phyloP scores from a whole-genome alignment of 148 eudicot genomes.

The Rhododendron williamsianum region DNA sequence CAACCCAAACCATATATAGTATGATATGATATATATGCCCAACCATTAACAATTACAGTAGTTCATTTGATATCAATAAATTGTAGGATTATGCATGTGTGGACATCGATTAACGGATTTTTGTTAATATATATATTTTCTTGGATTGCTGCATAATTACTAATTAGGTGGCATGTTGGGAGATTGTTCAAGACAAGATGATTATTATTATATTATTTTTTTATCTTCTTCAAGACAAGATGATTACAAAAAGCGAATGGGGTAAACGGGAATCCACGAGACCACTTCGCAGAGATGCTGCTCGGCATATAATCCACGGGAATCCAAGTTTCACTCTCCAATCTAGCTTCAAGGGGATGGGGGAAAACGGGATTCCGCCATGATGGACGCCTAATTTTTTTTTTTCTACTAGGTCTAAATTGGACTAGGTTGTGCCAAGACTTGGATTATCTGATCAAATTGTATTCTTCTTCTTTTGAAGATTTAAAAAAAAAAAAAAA shows the following conservation, averaged over 20 bases:
- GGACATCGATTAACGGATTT: neutral
- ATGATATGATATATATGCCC: neutral
- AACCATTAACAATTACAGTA: neutral
- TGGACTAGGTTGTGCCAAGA: too few species aligned
- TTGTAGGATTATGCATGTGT: neutral
- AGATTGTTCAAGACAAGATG: neutral
- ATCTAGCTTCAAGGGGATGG: neutral
- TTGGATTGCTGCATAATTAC: neutral
- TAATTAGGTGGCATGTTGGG: neutral
- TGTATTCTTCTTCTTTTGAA: too few species aligned
- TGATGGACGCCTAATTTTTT: neutral
- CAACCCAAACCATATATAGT: neutral
- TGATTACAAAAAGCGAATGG: neutral
- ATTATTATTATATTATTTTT: neutral
- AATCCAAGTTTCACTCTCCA: neutral
- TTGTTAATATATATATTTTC: too few species aligned
- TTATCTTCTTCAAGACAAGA: neutral
- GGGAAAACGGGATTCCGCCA: neutral
- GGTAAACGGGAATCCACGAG: neutral
- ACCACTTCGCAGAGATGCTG: too few species aligned
- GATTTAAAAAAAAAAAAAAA: too few species aligned
- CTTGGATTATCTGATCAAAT: too few species aligned
- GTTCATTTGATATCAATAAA: neutral
- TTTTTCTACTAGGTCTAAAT: too few species aligned
- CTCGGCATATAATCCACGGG: too few species aligned